Evolutionary conservation across 2,329 filamentous ascomycete genomes (phyloP).

Genomic region (Ascochyta rabiei): DNA sequence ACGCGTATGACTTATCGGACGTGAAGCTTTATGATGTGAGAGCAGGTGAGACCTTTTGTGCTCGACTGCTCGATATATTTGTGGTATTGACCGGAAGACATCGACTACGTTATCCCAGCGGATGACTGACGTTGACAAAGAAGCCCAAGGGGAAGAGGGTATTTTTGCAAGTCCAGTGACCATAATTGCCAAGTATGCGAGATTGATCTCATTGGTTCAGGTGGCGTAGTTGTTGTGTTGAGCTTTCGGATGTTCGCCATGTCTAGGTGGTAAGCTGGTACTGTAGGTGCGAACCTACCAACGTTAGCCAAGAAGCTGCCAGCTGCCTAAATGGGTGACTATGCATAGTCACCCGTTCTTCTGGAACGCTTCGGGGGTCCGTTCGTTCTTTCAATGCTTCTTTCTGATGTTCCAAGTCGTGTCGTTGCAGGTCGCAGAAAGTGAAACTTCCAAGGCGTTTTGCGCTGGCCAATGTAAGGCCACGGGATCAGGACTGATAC

Average conservation of each 20-base stretch:
- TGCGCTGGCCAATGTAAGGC: constrained; percentile 15
- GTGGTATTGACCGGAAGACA: neutral
- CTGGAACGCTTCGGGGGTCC: constrained; percentile 17
- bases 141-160: neutral
- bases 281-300: neutral
- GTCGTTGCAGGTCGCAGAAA: constrained; percentile 13
- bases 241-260: too few relatives aligned
- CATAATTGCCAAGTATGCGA: neutral
- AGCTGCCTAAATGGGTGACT: neutral
- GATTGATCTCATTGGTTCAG: neutral
- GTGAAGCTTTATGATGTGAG: too few relatives aligned
- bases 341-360: constrained; percentile 7
- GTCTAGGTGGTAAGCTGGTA: neutral
- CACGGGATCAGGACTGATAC: constrained; percentile 12
- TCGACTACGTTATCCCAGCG: neutral
- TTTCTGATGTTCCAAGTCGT: neutral
- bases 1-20: too few relatives aligned
- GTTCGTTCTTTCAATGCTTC: constrained; percentile 7
- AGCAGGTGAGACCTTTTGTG: neutral
- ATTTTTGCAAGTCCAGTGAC: neutral
- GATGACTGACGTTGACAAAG: neutral
- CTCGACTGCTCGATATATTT: neutral
- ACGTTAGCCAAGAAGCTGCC: neutral
- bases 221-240: too few relatives aligned
- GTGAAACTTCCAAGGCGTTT: constrained; percentile 30